Evolutionary conservation across 495 filamentous ascomycete species (phyloP).

Genomic region (Xylaria scruposa): DNA sequence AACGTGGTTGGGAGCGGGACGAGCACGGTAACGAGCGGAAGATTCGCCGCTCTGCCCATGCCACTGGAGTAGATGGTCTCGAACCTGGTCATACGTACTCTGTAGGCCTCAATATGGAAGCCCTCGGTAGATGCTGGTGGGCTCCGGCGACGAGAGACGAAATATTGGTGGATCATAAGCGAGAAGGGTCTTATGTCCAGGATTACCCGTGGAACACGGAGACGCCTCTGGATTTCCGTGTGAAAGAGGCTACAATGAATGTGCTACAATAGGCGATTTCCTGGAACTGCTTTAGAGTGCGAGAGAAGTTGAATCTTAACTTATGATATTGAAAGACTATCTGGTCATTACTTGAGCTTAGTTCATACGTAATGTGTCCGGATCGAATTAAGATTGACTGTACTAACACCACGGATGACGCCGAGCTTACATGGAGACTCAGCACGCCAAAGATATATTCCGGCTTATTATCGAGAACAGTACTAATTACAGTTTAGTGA

Average conservation of each 20-base stretch:
- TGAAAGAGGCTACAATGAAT: not conserved
- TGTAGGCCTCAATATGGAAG: not conserved
- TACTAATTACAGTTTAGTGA: too few relatives aligned
- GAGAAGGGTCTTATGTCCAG: not conserved
- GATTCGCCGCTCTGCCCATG: not conserved
- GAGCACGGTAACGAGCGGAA: constrained; percentile 11
- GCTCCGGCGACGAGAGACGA: constrained; percentile 5
- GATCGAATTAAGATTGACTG: too few relatives aligned
- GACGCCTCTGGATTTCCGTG: not conserved
- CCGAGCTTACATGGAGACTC: too few relatives aligned
- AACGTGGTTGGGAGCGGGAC: constrained; percentile 5
- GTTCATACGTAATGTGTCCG: too few relatives aligned
- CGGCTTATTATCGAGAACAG: too few relatives aligned
- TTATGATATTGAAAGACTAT: too few relatives aligned
- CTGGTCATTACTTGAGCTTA: too few relatives aligned
- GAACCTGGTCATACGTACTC: constrained; percentile 15
- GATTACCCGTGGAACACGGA: constrained; percentile 10
- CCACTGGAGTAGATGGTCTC: constrained; percentile 1
- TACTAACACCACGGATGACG: too few relatives aligned
- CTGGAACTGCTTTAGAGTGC: not conserved
- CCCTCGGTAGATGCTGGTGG: not conserved
- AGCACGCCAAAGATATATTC: too few relatives aligned
- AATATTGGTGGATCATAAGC: not conserved
- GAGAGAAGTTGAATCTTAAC: too few relatives aligned
- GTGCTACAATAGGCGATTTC: not conserved